A percentile compares a stretch with the other conserved stretches of the same genome.
Evolutionary conservation across 1,284 basidiomycete genomes (phyloP).

Genomic region (Rhodotorula sp.): DNA sequence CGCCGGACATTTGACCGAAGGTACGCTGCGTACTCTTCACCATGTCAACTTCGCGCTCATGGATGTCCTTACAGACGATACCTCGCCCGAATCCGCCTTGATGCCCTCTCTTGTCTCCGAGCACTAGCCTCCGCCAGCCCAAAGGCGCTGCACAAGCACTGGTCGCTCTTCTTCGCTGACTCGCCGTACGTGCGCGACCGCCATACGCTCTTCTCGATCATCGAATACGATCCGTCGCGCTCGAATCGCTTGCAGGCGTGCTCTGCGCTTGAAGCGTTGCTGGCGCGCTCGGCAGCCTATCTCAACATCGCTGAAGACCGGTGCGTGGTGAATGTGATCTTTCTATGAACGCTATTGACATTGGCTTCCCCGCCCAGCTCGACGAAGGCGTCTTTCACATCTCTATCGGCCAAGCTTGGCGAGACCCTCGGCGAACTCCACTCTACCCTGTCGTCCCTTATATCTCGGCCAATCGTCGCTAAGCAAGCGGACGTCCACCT

Average conservation of each 20-base stretch:
- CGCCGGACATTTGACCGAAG: neutral
- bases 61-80: neutral
- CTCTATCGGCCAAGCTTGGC: conserved; percentile 36
- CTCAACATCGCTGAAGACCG: conserved; percentile 33
- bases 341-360: neutral
- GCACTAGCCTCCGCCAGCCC: conserved; percentile 15
- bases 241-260: conserved; percentile 18
- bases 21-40: neutral
- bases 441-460: conserved; percentile 6
- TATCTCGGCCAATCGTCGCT: neutral
- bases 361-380: neutral
- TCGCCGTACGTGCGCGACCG: conserved; percentile 23
- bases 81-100: conserved; percentile 18
- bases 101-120: conserved; percentile 16
- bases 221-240: conserved; percentile 21
- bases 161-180: conserved; percentile 32
- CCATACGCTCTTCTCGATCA: conserved; percentile 15
- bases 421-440: conserved; percentile 34
- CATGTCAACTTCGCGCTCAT: too few relatives aligned
- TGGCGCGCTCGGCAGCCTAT: conserved; percentile 18
- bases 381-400: conserved; percentile 36
- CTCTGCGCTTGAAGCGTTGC: conserved; percentile 8
- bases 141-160: conserved; percentile 19
- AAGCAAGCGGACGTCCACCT: neutral
- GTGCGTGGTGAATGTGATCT: neutral